phyloP scores from a whole-genome alignment of 2,329 filamentous ascomycete genomes.

The Dothiorella sarmentorum region DNA sequence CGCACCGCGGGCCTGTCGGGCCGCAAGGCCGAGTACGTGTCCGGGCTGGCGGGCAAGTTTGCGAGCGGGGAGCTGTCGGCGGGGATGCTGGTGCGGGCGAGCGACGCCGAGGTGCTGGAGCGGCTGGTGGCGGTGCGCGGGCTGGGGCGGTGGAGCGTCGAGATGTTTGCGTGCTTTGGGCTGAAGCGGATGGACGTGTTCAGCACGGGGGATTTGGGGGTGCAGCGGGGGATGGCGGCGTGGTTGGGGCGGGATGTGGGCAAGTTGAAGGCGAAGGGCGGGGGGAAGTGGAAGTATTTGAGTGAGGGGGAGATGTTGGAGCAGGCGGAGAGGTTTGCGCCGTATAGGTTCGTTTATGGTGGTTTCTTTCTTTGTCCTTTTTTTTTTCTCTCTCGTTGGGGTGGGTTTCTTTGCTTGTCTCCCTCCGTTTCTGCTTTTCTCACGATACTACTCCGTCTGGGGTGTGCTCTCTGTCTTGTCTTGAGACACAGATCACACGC shows the following conservation, averaged over 20 bases:
- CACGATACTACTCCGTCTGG: background rate
- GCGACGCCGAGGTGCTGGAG: constrained; percentile 81
- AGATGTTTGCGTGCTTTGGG: constrained; percentile 98
- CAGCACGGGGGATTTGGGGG: constrained; percentile 83
- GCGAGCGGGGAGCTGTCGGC: constrained; percentile 69
- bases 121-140: constrained; percentile 82
- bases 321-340: constrained; percentile 72
- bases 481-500: background rate
- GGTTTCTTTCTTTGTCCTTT: background rate
- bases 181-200: constrained; percentile 94
- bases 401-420: background rate
- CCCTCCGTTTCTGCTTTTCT: background rate
- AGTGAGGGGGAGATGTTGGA: constrained; percentile 87
- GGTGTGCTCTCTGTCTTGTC: background rate
- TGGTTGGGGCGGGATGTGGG: constrained; percentile 78
- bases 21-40: constrained; percentile 92
- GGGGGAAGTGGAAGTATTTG: constrained; percentile 98
- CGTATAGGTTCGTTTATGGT: constrained; percentile 61
- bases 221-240: constrained; percentile 91
- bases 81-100: constrained; percentile 69
- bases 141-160: constrained; percentile 84
- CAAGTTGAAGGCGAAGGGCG: constrained; percentile 64
- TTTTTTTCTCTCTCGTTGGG: constrained; percentile 24
- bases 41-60: constrained; percentile 82
- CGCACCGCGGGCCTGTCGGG: constrained; percentile 86